phyloP scores from a whole-genome alignment of 108 stramenopile species.

The Chaetoceros tenuissimus region DNA sequence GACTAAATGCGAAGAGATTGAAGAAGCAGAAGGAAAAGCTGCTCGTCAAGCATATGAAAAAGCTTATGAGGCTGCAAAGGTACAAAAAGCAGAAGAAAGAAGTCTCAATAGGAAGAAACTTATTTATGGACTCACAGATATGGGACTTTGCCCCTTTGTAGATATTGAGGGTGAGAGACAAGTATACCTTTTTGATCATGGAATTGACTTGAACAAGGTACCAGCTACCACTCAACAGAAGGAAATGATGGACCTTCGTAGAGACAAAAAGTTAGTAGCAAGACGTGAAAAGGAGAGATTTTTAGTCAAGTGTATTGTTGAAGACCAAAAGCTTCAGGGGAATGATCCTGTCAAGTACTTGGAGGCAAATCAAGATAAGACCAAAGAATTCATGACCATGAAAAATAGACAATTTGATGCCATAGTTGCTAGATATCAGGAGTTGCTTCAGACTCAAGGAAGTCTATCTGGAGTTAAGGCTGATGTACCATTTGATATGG shows the following conservation, averaged over 20 bases:
- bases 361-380: slow-evolving; percentile 27
- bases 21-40: slow-evolving; percentile 36
- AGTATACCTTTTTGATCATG: slow-evolving; percentile 44
- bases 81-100: slow-evolving; percentile 25
- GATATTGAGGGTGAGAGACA: slow-evolving; percentile 62
- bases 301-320: slow-evolving; percentile 50
- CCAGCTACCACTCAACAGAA: slow-evolving; percentile 50
- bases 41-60: slow-evolving; percentile 55
- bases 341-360: slow-evolving; percentile 66
- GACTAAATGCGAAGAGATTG: slow-evolving; percentile 47
- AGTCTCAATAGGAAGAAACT: slow-evolving; percentile 33
- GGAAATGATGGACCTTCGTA: slow-evolving; percentile 32
- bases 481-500: slow-evolving; percentile 26
- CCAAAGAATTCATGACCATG: slow-evolving; percentile 22
- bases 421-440: slow-evolving; percentile 9
- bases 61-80: slow-evolving; percentile 33
- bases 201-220: slow-evolving; percentile 53
- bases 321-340: slow-evolving; percentile 58
- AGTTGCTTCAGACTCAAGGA: neutral
- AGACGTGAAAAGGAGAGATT: slow-evolving; percentile 6
- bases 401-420: slow-evolving; percentile 27
- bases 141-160: slow-evolving; percentile 54
- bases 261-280: neutral
- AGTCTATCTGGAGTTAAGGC: slow-evolving; percentile 13
- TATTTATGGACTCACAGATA: slow-evolving; percentile 46